Conservation (phyloP, 164 flowering plant genomes). For the Kalanchoe fedtschenkoi region DNA sequence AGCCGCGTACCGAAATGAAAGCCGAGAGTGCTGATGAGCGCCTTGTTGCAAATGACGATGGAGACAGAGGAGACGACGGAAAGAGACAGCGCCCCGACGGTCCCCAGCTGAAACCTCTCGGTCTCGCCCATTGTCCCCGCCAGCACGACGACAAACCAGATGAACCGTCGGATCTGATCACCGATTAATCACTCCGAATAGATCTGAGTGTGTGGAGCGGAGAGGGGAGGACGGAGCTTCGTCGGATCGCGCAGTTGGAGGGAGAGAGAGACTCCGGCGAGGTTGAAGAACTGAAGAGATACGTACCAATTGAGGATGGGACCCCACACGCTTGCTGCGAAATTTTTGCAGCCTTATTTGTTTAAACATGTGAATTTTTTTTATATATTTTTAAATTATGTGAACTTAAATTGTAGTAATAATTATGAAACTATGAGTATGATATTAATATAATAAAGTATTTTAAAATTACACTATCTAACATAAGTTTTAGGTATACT, state of each 20-base stretch:
- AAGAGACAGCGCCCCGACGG: conserved; percentile 18
- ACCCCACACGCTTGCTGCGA: neutral
- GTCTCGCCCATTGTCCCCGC: conserved; percentile 14
- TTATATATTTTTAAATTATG: too few species aligned
- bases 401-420: too few species aligned
- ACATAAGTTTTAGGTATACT: too few species aligned
- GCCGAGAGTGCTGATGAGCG: conserved; percentile 35
- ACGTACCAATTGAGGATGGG: neutral
- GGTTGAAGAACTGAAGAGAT: neutral
- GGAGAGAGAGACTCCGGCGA: neutral
- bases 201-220: neutral
- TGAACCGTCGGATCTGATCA: too few species aligned
- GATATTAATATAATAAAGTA: too few species aligned
- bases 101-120: conserved; percentile 17
- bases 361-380: neutral
- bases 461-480: too few species aligned
- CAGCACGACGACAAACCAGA: neutral
- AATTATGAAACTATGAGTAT: too few species aligned
- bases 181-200: neutral
- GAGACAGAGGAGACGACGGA: conserved; percentile 37
- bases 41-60: conserved; percentile 48
- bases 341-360: neutral
- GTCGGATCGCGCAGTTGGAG: neutral
- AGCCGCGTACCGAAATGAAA: conserved; percentile 39
- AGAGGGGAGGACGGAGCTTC: neutral